Base-by-base conservation (phyloP, 768 basidiomycete species). In the Russula griseocarnosa region DNA sequence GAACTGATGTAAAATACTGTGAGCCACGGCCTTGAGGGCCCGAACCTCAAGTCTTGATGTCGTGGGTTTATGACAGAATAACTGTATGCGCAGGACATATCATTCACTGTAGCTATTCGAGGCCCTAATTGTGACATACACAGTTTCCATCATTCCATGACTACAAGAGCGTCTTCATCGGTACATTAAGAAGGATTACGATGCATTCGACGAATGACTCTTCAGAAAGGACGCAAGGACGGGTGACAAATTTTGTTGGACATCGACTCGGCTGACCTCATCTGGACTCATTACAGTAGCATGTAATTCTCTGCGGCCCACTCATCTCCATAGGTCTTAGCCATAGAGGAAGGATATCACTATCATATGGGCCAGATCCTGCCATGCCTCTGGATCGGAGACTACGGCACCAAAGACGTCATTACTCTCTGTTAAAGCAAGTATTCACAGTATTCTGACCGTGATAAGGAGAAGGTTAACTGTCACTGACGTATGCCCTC, bases 381-480 rank as follows among this genome's bases (percentile, higher is more conserved):
- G 13, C 84, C 84, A 34, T 83, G 86, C 5, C 75, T 97, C 1
- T 96, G 93, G 94, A 82, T 97, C 26, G 93, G 94, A 9, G 84
- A 92, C 7, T 76, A 77, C 7, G 89, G 87, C 67, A 89, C 92
- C 0, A 78, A 81, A 58, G 78, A 94, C 66, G 79, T 78, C 0
- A 78, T 82, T 50, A 77, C 74, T 3, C 81, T 13, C 36, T 36
- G 34, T 95, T 63, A 84, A 82, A 71, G 75, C 76, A 20, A 84
- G 85, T 20, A 91, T 97, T 10, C 85, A 80, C 67, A 87, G 88
- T 71, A 81, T 93, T 24, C 74, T 93, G 46, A 83, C 85, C 0
- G 87, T 83, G 1, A 87, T 92, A 85, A 79, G 86, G 53, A 89
- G 87, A 2, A 82, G 79, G 60, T 75, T 90, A 3, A 81, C 81